A percentile compares a stretch with the other conserved stretches of the same genome.
Evolutionary conservation across 192 early-diverging fungal species (phyloP).

Genomic region (Chytriomyces hyalinus): DNA sequence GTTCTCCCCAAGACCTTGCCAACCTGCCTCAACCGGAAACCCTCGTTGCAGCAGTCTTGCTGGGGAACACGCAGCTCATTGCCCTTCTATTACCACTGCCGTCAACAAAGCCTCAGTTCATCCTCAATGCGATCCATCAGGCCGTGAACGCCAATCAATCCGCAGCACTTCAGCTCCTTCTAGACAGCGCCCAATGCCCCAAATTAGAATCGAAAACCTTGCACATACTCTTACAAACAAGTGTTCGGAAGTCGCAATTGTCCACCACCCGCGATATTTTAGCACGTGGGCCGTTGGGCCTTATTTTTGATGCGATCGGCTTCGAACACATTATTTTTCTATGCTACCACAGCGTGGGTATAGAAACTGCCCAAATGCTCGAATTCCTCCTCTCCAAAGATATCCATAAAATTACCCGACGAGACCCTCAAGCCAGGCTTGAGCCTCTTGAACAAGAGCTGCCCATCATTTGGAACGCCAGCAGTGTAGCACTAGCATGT

Average conservation of each 20-base stretch:
- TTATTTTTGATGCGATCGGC: slow-evolving; percentile 18
- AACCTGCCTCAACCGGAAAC: not conserved
- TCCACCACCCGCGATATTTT: not conserved
- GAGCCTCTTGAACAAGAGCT: not conserved
- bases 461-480: slow-evolving; percentile 9
- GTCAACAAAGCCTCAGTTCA: not conserved
- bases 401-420: not conserved
- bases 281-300: slow-evolving; percentile 4
- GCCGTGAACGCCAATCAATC: not conserved
- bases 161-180: not conserved
- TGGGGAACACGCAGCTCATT: not conserved
- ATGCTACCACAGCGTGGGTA: not conserved
- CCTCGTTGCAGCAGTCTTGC: not conserved
- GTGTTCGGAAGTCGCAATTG: not conserved
- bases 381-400: slow-evolving; percentile 22
- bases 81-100: not conserved
- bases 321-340: slow-evolving; percentile 22
- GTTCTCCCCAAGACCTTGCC: not conserved
- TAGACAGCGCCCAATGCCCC: not conserved
- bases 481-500: not conserved
- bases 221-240: not conserved
- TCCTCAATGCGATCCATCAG: not conserved
- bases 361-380: not conserved
- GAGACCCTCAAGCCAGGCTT: slow-evolving; percentile 1
- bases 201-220: not conserved